Evolutionary conservation across 495 filamentous ascomycete species (phyloP).

Genomic region (Chaetomidium leptoderma): DNA sequence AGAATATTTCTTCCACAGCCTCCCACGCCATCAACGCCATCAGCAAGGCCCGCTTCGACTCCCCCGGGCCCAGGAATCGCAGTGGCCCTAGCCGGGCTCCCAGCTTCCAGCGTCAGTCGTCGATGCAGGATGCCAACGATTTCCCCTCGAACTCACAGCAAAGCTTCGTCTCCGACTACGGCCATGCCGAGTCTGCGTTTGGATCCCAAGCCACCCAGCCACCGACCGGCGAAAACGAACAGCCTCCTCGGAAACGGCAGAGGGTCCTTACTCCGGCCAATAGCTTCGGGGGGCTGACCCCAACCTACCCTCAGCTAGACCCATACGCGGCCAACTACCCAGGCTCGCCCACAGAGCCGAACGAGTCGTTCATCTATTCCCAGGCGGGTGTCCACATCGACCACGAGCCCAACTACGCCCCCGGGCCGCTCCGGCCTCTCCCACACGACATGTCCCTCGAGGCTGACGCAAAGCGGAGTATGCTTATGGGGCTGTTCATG

Average conservation of each 20-base stretch:
- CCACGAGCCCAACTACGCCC: constrained; percentile 49
- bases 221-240: constrained; percentile 56
- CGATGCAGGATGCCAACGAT: constrained; percentile 57
- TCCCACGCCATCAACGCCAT: constrained; percentile 90
- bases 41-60: constrained; percentile 91
- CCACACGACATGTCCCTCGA: constrained; percentile 61
- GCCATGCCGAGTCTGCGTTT: constrained; percentile 44
- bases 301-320: constrained; percentile 47
- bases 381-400: constrained; percentile 51
- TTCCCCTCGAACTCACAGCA: constrained; percentile 48
- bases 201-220: constrained; percentile 39
- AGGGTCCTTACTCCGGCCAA: constrained; percentile 44
- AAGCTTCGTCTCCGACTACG: constrained; percentile 45
- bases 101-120: constrained; percentile 52
- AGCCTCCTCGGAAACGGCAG: constrained; percentile 77
- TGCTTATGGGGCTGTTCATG: constrained; percentile 84
- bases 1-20: constrained; percentile 89
- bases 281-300: constrained; percentile 44
- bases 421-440: constrained; percentile 63
- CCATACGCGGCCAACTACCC: constrained; percentile 44
- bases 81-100: constrained; percentile 45
- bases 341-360: constrained; percentile 76
- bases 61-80: constrained; percentile 64
- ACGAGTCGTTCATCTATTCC: constrained; percentile 75
- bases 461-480: constrained; percentile 66